A percentile compares a stretch with the other conserved stretches of the same genome.
Evolutionary conservation across 139 green algal species (phyloP).

Genomic region (Volvox reticuliferus): DNA sequence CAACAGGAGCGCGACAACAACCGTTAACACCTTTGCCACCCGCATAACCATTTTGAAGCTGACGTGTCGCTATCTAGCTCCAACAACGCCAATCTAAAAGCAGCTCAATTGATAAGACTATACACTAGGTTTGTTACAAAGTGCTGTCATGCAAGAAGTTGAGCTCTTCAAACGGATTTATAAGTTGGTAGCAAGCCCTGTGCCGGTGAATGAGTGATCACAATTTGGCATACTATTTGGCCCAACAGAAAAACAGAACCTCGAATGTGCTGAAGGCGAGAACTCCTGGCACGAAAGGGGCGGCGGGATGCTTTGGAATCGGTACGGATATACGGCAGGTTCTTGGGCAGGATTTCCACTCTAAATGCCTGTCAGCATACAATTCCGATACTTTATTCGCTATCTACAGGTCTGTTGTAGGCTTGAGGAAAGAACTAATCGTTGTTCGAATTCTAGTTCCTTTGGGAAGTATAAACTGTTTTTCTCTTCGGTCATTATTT

Average conservation of each 20-base stretch:
- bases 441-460: background rate
- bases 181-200: too few relatives aligned
- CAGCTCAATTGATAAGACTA: background rate
- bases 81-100: background rate
- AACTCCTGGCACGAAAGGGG: background rate
- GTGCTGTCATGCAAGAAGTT: too few relatives aligned
- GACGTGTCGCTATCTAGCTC: background rate
- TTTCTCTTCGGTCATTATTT: background rate
- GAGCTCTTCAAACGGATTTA: too few relatives aligned
- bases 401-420: too few relatives aligned
- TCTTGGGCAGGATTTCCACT: background rate
- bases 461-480: background rate
- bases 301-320: background rate
- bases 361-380: background rate
- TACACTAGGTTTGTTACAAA: background rate
- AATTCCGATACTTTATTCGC: background rate
- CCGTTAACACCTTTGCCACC: background rate
- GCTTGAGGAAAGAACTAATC: background rate
- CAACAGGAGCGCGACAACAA: background rate
- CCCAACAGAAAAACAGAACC: too few relatives aligned
- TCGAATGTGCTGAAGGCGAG: too few relatives aligned
- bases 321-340: background rate
- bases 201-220: too few relatives aligned
- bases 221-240: too few relatives aligned
- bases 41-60: constrained; percentile 3